Evolutionary conservation across 306 rosid species (phyloP), one percentile per base, ranked within the genome.

Genomic region (Gillenia trifoliata): DNA sequence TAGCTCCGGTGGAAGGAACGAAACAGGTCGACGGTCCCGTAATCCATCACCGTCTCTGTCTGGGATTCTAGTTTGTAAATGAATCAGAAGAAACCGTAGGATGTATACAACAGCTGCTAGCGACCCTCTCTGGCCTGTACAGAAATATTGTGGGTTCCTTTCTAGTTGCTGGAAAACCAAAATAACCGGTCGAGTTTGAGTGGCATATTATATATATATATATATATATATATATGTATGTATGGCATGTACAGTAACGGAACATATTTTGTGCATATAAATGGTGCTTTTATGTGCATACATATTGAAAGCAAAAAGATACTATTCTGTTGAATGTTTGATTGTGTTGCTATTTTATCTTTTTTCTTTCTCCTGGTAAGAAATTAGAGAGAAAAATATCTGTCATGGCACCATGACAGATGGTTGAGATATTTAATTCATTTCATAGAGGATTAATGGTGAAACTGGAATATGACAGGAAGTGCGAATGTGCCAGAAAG

Each of bases 251-350:
- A 45, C 52, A 15, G 52, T 45, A 45, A 63, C 62, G 34, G 16
- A 23, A 64, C 52, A 64, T 65, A 75, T 64, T 49, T 47, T 63
- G 71, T 74, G 78, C 65, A 64, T 25, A 23, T 25, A n/a, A 20
- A 34, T 36, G 11, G 31, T 64, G 45, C 50, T 64, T 16, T 64
- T 31, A n/a, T 34, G 6, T 25, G n/a, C n/a, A n/a, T n/a, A n/a
- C n/a, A n/a, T n/a, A n/a, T n/a, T n/a, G 12, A 25, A 41, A 8
- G 23, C 43, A 20, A 9, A 49, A 49, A 17, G 8, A 49, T 17
- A 43, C 2, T 8, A 2, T 36, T 36, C 40, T 36, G 40, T 36
- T 36, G 63, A 29, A 40, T 43, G 31, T 12, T 8, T 10, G 68
- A 33, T 33, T 33, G 15, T 28, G 69, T 19, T 59, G 64, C 33